Evolutionary conservation across 441 rosid genomes (phyloP), one percentile per base, ranked within the genome.

Genomic region (Populus tomentosa): DNA sequence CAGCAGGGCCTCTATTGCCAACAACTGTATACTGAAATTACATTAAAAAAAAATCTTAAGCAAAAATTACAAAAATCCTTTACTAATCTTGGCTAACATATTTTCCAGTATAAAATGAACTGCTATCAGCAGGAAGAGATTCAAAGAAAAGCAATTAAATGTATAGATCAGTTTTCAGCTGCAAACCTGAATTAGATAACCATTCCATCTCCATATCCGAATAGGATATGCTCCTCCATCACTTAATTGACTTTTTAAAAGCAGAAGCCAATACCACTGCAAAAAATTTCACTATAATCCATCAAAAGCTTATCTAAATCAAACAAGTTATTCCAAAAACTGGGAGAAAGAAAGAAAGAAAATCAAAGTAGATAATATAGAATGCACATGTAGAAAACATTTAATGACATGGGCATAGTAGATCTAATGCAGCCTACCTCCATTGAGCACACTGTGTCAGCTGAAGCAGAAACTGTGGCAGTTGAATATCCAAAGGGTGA

Each of bases 401-500:
- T n/a, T n/a, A 6, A 6, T 7, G 24, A 5, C n/a, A 56, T 26
- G 26, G 1, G 7, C 14, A 65, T 33, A 72, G 11, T 33, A 21
- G 40, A 59, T 11, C 42, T 13, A n/a, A 35, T 36, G 14, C 35
- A 40, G 6, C 42, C n/a, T 86, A 93, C 99, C 98, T 95, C 98
- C 92, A 88, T 87, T 71, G 97, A 93, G 87, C 94, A 81, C 69
- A 90, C 93, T 74, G 89, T 83, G 79, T 90, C 88, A 77, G 87
- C 88, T 40, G 90, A 91, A 36, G 97, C 94, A 78, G 91, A 84
- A 77, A 90, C 86, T 62, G 94, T 89, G 66, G 80, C 77, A 26
- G 91, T 86, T 80, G 99, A 95, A 82, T 90, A 93, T 83, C 98
- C 96, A 80, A 95, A 92, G 16, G 97, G 95, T 74, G 98, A 92